Percentiles rank a stretch among this genome's conserved stretches.
These are phyloP conservation scores for Eucalyptus camaldulensis DNA, from an alignment of 345 rosid genomes.

Conservation along the genomic window DNA sequence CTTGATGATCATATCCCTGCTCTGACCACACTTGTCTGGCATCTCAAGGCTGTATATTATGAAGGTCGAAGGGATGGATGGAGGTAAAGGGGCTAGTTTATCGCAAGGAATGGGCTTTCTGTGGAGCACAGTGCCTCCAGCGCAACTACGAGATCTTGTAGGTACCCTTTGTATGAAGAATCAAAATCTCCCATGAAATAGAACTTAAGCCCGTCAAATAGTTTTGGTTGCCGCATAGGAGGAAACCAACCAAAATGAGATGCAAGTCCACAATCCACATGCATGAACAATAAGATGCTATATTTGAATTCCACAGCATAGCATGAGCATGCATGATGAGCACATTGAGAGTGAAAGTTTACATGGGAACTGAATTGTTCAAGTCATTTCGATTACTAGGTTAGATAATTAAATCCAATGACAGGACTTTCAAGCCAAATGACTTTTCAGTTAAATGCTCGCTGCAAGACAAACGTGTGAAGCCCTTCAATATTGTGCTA, in stretches of 20 bases:
- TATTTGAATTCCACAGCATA: background rate
- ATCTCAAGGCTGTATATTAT: constrained; percentile 58
- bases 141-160: constrained; percentile 62
- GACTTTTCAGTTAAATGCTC: background rate
- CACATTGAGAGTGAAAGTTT: background rate
- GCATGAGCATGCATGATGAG: background rate
- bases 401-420: background rate
- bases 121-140: constrained; percentile 58
- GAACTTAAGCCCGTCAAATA: constrained; percentile 31
- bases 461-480: background rate
- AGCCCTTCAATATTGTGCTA: background rate
- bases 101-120: constrained; percentile 47
- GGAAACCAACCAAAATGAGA: background rate
- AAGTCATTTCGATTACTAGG: background rate
- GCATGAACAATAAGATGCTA: background rate
- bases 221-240: constrained; percentile 47
- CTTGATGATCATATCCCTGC: constrained; percentile 25
- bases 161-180: constrained; percentile 60
- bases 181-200: constrained; percentile 67
- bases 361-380: background rate
- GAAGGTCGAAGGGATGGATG: constrained; percentile 22
- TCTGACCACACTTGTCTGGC: constrained; percentile 16
- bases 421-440: background rate
- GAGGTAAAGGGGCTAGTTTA: background rate
- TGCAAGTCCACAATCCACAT: background rate